A percentile compares a stretch with the other conserved stretches of the same genome.
phyloP scores from a whole-genome alignment of 805 yeast genomes.

The Teunomyces pallodes region DNA sequence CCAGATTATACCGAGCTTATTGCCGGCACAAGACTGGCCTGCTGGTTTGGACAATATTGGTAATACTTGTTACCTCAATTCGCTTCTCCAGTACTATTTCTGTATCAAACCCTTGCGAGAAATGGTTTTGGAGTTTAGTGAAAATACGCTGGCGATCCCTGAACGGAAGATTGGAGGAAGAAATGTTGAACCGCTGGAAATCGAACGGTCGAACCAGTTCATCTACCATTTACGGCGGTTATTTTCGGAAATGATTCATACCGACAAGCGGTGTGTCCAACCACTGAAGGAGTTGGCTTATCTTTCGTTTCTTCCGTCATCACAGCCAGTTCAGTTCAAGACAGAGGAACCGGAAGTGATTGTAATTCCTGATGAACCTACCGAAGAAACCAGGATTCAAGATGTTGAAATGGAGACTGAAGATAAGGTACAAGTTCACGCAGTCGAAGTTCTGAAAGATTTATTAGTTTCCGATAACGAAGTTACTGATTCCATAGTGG shows the following conservation, averaged over 20 bases:
- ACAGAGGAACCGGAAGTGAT: constrained; percentile 13
- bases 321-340: constrained; percentile 61
- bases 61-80: constrained; percentile 90
- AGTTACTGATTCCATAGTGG: not conserved
- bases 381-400: constrained; percentile 6
- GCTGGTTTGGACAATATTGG: constrained; percentile 94
- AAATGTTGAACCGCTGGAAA: constrained; percentile 71
- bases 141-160: constrained; percentile 14
- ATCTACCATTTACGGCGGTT: constrained; percentile 67
- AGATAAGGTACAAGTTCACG: not conserved
- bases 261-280: constrained; percentile 61
- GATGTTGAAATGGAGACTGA: constrained; percentile 8
- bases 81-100: constrained; percentile 86
- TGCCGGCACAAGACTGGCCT: constrained; percentile 73
- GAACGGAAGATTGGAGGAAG: constrained; percentile 83
- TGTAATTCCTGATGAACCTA: constrained; percentile 6
- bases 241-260: constrained; percentile 66
- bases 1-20: constrained; percentile 53
- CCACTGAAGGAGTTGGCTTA: constrained; percentile 86
- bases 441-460: not conserved
- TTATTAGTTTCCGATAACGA: not conserved
- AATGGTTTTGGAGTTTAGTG: constrained; percentile 56
- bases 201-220: constrained; percentile 79
- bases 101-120: constrained; percentile 79
- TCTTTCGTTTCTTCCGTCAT: constrained; percentile 75